Percentiles rank a stretch among this genome's conserved stretches.
These are phyloP conservation scores for Ramichloridium luteum DNA, from an alignment of 2,329 filamentous ascomycete species.

Conservation along the genomic window DNA sequence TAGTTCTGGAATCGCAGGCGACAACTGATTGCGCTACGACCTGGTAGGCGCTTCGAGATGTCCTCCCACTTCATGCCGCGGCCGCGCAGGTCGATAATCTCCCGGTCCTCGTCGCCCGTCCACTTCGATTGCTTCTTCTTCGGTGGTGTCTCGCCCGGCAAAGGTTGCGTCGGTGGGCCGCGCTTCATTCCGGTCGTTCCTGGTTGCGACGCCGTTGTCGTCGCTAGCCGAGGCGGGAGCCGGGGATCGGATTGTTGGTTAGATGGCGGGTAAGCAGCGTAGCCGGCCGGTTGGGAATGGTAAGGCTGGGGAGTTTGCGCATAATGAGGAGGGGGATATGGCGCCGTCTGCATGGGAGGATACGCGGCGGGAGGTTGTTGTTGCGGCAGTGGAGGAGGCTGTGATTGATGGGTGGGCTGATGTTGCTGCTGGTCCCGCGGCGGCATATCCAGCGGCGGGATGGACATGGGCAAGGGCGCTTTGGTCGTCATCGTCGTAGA, in stretches of 20 bases:
- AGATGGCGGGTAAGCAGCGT: slow-evolving; percentile 18
- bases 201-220: slow-evolving; percentile 36
- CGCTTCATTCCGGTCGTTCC: slow-evolving; percentile 28
- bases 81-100: slow-evolving; percentile 83
- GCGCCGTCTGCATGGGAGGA: slow-evolving; percentile 20
- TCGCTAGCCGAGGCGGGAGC: slow-evolving; percentile 16
- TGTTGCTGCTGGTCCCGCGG: too few relatives aligned
- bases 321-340: slow-evolving; percentile 16
- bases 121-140: slow-evolving; percentile 97
- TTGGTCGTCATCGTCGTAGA: slow-evolving; percentile 14
- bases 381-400: slow-evolving; percentile 5
- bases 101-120: slow-evolving; percentile 83
- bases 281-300: slow-evolving; percentile 18
- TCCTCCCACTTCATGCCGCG: slow-evolving; percentile 98
- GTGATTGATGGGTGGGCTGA: slow-evolving; percentile 5
- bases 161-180: slow-evolving; percentile 33
- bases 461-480: slow-evolving; percentile 14
- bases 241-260: slow-evolving; percentile 19
- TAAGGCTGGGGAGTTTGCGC: slow-evolving; percentile 13
- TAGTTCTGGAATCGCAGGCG: slow-evolving; percentile 96
- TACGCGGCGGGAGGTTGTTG: slow-evolving; percentile 11
- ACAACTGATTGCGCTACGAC: slow-evolving; percentile 86
- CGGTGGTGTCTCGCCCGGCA: slow-evolving; percentile 51
- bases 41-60: slow-evolving; percentile 81
- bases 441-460: slow-evolving; percentile 10